Evolutionary conservation across 306 rosid genomes (phyloP), one percentile per base, ranked within the genome.

Genomic region (Fagus sylvatica): DNA sequence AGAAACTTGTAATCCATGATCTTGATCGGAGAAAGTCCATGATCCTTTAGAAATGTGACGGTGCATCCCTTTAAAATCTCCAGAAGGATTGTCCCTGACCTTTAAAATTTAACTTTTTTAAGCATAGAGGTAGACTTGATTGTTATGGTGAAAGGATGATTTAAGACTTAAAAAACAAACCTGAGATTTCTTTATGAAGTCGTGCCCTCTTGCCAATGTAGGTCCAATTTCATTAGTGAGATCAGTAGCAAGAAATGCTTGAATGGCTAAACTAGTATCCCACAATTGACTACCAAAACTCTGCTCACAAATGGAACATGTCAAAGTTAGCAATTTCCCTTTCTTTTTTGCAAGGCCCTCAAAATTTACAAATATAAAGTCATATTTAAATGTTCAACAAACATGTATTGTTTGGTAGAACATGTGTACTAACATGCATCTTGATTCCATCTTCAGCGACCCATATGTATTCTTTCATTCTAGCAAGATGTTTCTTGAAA

Each of bases 1-100:
- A 32, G 96, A 93, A 83, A 88, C 84, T 79, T 89, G 96, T 96
- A 94, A 93, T 77, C 96, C 98, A 4, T 91, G 96, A 75, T 93
- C 98, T 70, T 83, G 86, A 60, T 93, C 93, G 8, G 98, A 93
- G 73, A 91, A 91, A 36, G 96, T 86, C 98, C 98, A 93, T 7
- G 91, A 72, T 13, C 98, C 98, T 80, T 91, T 91, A 10, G 94
- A 93, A 62, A 85, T 93, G 78, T 93, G 96, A 55, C 93, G 89
- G 76, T 81, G 9, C 96, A 91, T 91, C 32, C 81, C 78, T 62
- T 77, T 81, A 61, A 91, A 91, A 71, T 91, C 88, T 40, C 93
- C 94, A 0, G 69, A 80, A 49, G 93, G 90, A 46, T 93, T 87
- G 16, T 86, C 89, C 32, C 80, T 86, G 1, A 89, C 92, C 94